A percentile compares a stretch with the other conserved stretches of the same genome.
These are phyloP conservation scores for Gossypium armourianum DNA, from an alignment of 441 rosid species.

Conservation along the genomic window DNA sequence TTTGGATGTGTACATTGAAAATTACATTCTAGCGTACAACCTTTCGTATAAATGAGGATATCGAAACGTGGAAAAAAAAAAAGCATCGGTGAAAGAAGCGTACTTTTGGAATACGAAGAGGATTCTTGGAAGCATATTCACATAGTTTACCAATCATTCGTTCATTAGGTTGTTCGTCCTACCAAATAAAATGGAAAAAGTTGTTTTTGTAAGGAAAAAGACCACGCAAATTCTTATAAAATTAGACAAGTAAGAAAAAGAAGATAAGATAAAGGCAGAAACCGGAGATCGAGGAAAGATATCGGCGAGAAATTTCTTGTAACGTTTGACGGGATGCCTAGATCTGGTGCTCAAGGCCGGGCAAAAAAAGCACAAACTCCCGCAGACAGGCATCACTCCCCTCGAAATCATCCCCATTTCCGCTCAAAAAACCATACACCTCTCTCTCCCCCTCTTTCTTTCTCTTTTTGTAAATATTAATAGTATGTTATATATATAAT, in stretches of 20 bases:
- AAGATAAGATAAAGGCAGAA: background rate
- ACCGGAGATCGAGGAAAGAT: conserved; percentile 57
- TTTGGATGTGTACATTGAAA: background rate
- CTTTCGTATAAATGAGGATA: background rate
- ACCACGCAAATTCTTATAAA: background rate
- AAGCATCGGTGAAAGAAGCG: background rate
- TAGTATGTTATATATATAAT: background rate
- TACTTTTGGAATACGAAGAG: conserved; percentile 81
- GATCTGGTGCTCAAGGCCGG: conserved; percentile 62
- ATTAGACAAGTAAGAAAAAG: background rate
- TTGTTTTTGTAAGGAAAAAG: background rate
- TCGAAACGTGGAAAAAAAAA: background rate
- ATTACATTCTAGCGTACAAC: background rate
- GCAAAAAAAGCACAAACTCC: conserved; percentile 13
- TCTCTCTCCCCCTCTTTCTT: background rate
- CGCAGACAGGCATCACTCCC: conserved; percentile 13
- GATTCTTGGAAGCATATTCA: conserved; percentile 75
- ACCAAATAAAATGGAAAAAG: conserved; percentile 16
- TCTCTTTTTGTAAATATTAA: background rate
- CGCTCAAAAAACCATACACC: background rate
- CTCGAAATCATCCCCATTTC: conserved; percentile 7
- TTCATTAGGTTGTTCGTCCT: conserved; percentile 66
- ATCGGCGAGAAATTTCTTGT: conserved; percentile 57
- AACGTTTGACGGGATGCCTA: conserved; percentile 63
- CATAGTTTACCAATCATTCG: conserved; percentile 62